A percentile compares a stretch with the other conserved stretches of the same genome.
Conservation (phyloP, 2,329 filamentous ascomycete genomes). For the Xylaria polymorpha region DNA sequence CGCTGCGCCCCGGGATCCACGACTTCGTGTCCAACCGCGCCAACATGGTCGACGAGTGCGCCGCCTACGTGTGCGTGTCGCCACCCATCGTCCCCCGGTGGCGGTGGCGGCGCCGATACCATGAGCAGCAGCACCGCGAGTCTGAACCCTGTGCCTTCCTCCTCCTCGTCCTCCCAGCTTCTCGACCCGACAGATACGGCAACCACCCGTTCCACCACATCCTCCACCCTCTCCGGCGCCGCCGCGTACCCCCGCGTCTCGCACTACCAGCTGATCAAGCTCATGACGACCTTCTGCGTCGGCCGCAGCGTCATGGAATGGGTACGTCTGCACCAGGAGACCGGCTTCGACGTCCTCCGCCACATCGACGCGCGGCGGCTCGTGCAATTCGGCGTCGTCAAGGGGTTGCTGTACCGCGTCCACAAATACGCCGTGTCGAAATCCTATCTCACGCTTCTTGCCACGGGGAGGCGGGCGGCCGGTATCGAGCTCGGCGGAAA, state of each 20-base stretch:
- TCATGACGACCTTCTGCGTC: slow-evolving; percentile 87
- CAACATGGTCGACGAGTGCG: slow-evolving; percentile 86
- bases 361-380: slow-evolving; percentile 90
- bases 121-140: slow-evolving; percentile 24
- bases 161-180: neutral
- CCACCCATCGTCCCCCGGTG: neutral
- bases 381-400: slow-evolving; percentile 95
- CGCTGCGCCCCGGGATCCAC: slow-evolving; percentile 79
- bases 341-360: slow-evolving; percentile 72
- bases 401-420: slow-evolving; percentile 91
- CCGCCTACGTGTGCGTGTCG: slow-evolving; percentile 77
- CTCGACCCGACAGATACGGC: slow-evolving; percentile 8
- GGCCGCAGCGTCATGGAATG: slow-evolving; percentile 89
- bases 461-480: slow-evolving; percentile 60
- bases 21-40: slow-evolving; percentile 81
- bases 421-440: slow-evolving; percentile 87
- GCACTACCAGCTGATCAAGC: slow-evolving; percentile 77
- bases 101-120: neutral
- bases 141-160: neutral
- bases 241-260: slow-evolving; percentile 6
- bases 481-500: slow-evolving; percentile 38
- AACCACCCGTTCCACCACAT: slow-evolving; percentile 18
- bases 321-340: slow-evolving; percentile 78
- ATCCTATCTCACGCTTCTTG: slow-evolving; percentile 68
- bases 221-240: neutral